These are phyloP conservation scores for Claviceps sp. DNA, from an alignment of 2,329 filamentous ascomycete species.

Conservation along the genomic window DNA sequence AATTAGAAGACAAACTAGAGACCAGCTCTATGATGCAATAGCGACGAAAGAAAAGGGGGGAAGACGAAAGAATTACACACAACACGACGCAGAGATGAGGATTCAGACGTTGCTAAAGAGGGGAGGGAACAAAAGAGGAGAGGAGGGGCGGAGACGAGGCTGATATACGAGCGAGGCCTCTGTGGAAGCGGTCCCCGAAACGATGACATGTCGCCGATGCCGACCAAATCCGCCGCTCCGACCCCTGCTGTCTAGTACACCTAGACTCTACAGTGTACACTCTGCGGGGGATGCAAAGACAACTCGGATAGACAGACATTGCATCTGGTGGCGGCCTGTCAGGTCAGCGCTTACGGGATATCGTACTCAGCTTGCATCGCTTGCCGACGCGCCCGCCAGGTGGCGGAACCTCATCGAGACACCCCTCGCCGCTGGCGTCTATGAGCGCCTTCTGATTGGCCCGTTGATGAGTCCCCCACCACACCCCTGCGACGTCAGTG, in stretches of 20 bases:
- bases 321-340: neutral
- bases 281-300: no score
- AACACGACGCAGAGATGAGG: slow-evolving; percentile 33
- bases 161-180: neutral
- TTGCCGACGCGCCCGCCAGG: slow-evolving; percentile 3
- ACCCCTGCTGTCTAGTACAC: no score
- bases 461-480: neutral
- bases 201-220: no score
- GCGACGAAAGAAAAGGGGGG: slow-evolving; percentile 15
- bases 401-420: slow-evolving; percentile 1
- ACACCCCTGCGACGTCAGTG: slow-evolving; percentile 3
- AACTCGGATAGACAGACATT: neutral
- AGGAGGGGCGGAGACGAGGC: slow-evolving; percentile 13
- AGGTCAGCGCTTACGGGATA: no score
- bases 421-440: slow-evolving; percentile 11
- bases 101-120: slow-evolving; percentile 52
- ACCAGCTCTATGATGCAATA: slow-evolving; percentile 35
- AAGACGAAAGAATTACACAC: slow-evolving; percentile 14
- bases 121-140: slow-evolving; percentile 29
- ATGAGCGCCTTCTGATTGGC: slow-evolving; percentile 11
- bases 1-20: slow-evolving; percentile 31
- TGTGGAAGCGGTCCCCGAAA: neutral
- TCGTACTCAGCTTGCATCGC: neutral
- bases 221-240: no score
- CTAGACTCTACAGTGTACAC: no score